Conservation (phyloP, 2,329 filamentous ascomycete species). For the Pseudogymnoascus verrucosus region DNA sequence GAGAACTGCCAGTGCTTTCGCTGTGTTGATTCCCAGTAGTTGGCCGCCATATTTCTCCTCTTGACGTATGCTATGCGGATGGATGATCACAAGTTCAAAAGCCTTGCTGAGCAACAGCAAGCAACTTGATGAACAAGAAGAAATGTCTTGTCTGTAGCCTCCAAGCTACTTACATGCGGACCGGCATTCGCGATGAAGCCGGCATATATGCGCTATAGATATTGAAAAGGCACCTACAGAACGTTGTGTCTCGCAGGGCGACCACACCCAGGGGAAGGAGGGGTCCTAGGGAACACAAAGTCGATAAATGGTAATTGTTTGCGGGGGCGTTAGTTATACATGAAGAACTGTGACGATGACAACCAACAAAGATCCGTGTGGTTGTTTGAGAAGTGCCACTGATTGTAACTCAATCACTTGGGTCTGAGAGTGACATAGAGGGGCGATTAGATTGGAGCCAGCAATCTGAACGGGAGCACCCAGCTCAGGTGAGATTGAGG, state of each 20-base stretch:
- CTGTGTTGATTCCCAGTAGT: constrained; percentile 95
- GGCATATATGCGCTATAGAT: not conserved
- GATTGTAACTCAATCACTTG: not conserved
- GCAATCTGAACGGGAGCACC: not conserved
- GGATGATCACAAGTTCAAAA: not conserved
- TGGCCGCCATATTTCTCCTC: constrained; percentile 65
- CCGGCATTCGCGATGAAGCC: not conserved
- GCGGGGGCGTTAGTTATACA: constrained; percentile 3
- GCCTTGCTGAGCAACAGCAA: not conserved
- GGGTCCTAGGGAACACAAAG: not conserved
- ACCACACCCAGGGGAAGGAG: not conserved
- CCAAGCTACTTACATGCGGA: not conserved
- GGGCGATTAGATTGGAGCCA: constrained; percentile 2
- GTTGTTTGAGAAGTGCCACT: not conserved
- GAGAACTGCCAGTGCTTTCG: constrained; percentile 85
- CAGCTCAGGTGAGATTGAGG: constrained; percentile 5
- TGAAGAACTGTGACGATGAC: constrained; percentile 1
- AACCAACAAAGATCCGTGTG: constrained; percentile 2
- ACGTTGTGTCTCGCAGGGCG: not conserved
- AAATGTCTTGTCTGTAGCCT: not conserved
- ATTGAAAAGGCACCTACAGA: constrained; percentile 5
- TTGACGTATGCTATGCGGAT: not conserved
- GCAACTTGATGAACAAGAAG: not conserved
- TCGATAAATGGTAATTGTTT: not conserved
- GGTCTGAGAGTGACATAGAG: constrained; percentile 2